Evolutionary conservation across 177 flowering plant species (phyloP).

Genomic region (Tripterygium wilfordii): DNA sequence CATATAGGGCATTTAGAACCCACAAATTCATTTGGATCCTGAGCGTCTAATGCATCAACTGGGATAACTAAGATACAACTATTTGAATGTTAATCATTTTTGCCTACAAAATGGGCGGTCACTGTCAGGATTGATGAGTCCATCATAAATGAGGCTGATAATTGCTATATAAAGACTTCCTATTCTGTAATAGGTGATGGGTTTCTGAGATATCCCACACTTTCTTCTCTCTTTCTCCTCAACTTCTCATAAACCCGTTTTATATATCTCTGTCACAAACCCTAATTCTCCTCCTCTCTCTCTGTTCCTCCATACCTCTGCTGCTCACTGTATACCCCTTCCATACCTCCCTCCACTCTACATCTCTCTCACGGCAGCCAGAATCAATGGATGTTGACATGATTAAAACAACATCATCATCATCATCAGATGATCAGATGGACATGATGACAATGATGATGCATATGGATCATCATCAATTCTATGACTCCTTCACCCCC

Average conservation of each 20-base stretch:
- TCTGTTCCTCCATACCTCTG: constrained; percentile 2
- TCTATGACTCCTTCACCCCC: constrained; percentile 9
- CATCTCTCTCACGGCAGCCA: background rate
- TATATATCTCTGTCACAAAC: too few species aligned
- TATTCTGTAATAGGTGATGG: too few species aligned
- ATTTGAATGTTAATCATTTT: too few species aligned
- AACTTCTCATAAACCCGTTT: too few species aligned
- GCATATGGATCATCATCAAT: constrained; percentile 25
- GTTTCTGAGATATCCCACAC: too few species aligned
- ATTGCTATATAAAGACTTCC: too few species aligned
- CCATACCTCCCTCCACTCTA: background rate
- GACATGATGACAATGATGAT: constrained; percentile 27
- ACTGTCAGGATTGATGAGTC: constrained; percentile 13
- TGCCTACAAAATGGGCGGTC: constrained; percentile 21
- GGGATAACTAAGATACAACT: too few species aligned
- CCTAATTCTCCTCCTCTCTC: constrained; percentile 3
- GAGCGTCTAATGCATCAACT: too few species aligned
- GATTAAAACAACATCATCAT: constrained; percentile 17
- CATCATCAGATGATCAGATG: constrained; percentile 22
- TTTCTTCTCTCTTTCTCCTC: too few species aligned
- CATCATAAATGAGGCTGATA: constrained; percentile 19
- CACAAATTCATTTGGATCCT: too few species aligned
- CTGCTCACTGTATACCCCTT: background rate
- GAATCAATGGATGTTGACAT: constrained; percentile 22
- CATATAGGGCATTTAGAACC: too few species aligned